Evolutionary conservation across 2,329 filamentous ascomycete species (phyloP).

Genomic region (Apiospora arundinis): DNA sequence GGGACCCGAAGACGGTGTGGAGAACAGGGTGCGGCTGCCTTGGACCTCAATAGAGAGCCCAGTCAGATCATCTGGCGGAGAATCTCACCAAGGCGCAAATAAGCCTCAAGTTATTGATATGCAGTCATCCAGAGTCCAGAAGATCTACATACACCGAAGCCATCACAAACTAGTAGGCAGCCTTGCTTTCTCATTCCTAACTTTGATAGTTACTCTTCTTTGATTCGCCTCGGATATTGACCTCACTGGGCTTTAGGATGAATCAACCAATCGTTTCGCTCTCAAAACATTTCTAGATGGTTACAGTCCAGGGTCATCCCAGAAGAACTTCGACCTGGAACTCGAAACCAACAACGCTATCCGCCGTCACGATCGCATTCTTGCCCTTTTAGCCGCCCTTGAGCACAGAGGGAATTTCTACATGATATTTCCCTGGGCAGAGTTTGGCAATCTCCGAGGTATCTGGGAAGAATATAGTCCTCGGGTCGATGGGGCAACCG

Average conservation of each 20-base stretch:
- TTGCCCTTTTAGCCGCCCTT: neutral
- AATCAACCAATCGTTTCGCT: neutral
- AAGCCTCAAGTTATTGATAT: neutral
- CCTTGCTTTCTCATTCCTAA: too few relatives aligned
- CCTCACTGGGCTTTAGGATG: neutral
- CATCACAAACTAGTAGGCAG: neutral
- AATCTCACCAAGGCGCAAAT: neutral
- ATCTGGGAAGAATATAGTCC: neutral
- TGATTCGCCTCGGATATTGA: neutral
- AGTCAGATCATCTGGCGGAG: neutral
- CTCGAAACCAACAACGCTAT: neutral
- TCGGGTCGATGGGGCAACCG: neutral
- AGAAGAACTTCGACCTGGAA: neutral
- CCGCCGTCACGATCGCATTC: neutral
- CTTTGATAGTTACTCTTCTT: too few relatives aligned
- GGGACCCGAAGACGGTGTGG: neutral
- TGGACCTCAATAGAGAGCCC: neutral
- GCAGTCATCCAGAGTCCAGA: neutral
- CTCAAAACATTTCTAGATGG: neutral
- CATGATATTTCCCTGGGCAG: neutral
- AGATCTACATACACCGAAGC: neutral
- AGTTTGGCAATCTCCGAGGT: neutral
- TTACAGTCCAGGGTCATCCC: neutral
- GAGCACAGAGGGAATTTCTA: neutral
- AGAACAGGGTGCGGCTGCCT: neutral